Conservation (phyloP, 1,284 basidiomycete genomes). For the Ganoderma leucocontextum region DNA sequence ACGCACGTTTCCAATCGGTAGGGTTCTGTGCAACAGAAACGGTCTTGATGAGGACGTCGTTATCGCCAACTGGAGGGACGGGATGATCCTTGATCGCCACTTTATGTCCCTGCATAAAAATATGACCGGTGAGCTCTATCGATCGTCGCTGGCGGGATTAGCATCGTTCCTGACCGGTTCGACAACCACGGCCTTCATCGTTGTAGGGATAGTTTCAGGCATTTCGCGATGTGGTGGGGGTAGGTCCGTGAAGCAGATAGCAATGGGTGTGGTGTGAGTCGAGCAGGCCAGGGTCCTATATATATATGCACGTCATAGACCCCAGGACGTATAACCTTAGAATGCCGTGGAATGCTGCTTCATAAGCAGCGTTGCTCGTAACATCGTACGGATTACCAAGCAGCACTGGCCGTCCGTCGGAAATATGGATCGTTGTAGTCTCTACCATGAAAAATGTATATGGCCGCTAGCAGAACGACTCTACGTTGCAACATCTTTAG, state of each 20-base stretch:
- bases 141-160: not conserved
- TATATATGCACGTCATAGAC: not conserved
- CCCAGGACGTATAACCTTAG: not conserved
- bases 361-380: not conserved
- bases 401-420: not conserved
- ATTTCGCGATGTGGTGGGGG: not conserved
- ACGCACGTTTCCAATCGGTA: slow-evolving; percentile 41
- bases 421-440: too few relatives aligned
- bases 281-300: not conserved
- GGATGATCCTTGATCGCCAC: slow-evolving; percentile 35
- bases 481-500: too few relatives aligned
- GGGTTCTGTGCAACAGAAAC: slow-evolving; percentile 41
- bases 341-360: not conserved
- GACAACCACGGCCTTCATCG: not conserved
- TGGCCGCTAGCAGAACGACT: too few relatives aligned
- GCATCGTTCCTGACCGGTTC: not conserved
- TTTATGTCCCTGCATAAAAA: slow-evolving; percentile 24
- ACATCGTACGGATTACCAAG: not conserved
- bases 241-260: not conserved
- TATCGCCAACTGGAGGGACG: slow-evolving; percentile 35
- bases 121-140: not conserved
- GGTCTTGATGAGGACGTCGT: slow-evolving; percentile 40
- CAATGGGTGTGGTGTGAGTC: not conserved
- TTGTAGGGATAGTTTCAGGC: not conserved
- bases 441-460: too few relatives aligned